Base-by-base conservation (phyloP, 768 basidiomycete genomes). In the Phylloporus scabripes region DNA sequence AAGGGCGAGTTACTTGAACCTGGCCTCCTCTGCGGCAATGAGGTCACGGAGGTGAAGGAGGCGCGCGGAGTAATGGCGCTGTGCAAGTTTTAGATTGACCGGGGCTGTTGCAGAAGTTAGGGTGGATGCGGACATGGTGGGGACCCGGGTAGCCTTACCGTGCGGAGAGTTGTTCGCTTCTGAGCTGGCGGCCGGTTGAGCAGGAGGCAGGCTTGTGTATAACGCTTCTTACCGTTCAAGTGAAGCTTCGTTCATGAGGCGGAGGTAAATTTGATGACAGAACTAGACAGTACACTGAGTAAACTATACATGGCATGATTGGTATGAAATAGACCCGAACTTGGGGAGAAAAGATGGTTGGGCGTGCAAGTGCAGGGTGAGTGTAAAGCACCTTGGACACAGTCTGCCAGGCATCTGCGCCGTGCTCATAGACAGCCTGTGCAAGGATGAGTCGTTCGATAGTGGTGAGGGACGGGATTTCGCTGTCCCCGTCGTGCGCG, bases 381-480 rank as follows among this genome's bases (percentile, higher is more conserved):
- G 78, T 79, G 15, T 77, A 71, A 17, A 95, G 76, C 7, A 87
- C 55, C 37, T 76, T 76, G 18, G 86, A 75, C 8, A 94, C 80
- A 6, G 74, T 65, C 31, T 74, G 60, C 92, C 92, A 93, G 4
- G 75, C 74, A 40, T 75, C 69, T 31, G 81, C 72, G 12, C 92
- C 92, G 48, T 84, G 74, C 61, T 93, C 88, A 67, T 88, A 88
- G 37, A 90, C 83, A 0, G 90, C 83, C 68, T 96, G 93, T 2
- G 92, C 81, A 42, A 95, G 77, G 24, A 96, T 69, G 43, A 96
- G 83, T 49, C 80, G 74, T 69, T 94, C 91, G 46, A 87, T 63
- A 42, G 68, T 75, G 54, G 58, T 57, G 32, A 65, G 63, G 7
- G 54, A 34, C 26, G 10, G 38, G 11, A 23, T 20, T 11, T 9